Conservation (phyloP, 257 asterid species). For the Avicennia marina region DNA sequence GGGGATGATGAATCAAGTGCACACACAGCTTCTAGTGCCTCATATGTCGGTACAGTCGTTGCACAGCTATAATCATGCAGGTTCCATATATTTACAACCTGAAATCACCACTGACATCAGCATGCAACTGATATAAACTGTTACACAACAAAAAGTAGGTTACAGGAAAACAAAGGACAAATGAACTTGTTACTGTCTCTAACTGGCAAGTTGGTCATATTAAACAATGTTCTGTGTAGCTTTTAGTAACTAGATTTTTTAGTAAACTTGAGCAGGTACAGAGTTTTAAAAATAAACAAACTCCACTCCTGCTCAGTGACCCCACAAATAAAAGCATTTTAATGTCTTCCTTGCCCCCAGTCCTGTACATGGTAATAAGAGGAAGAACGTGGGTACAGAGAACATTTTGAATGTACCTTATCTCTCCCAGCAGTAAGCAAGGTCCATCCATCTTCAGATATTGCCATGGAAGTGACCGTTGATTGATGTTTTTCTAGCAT, state of each 20-base stretch:
- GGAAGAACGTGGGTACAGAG: background rate
- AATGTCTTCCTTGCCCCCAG: background rate
- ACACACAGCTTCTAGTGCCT: slow-evolving; percentile 87
- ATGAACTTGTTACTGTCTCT: background rate
- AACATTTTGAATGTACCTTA: slow-evolving; percentile 41
- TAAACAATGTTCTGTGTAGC: background rate
- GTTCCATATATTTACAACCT: slow-evolving; percentile 92
- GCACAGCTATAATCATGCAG: slow-evolving; percentile 71
- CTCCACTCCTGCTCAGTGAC: background rate
- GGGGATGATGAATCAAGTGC: slow-evolving; percentile 50
- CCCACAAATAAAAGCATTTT: slow-evolving; percentile 1
- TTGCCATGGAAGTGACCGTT: slow-evolving; percentile 76
- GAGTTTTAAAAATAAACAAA: background rate
- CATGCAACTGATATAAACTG: slow-evolving; percentile 7
- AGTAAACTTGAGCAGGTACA: background rate
- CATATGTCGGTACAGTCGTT: slow-evolving; percentile 74
- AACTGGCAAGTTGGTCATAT: background rate
- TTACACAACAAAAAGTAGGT: background rate
- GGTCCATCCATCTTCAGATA: slow-evolving; percentile 91
- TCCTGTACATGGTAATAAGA: background rate
- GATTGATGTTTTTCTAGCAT: slow-evolving; percentile 84
- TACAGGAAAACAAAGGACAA: background rate
- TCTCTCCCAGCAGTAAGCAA: slow-evolving; percentile 92
- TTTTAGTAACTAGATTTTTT: background rate
- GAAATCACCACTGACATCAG: slow-evolving; percentile 30